phyloP scores from a whole-genome alignment of 2,329 filamentous ascomycete species.

The Penicillium sp. region DNA sequence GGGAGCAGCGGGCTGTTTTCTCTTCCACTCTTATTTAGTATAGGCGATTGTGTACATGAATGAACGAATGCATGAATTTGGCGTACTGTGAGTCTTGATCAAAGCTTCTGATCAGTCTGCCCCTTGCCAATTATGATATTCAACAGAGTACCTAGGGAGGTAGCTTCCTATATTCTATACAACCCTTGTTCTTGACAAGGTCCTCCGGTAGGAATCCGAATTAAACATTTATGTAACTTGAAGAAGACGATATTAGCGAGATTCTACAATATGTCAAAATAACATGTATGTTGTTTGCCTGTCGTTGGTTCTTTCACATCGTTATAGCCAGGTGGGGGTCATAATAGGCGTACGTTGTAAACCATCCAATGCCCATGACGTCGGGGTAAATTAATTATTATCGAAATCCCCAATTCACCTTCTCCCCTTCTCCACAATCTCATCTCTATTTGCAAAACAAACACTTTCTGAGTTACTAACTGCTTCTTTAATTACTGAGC shows the following conservation, averaged over 20 bases:
- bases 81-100: neutral
- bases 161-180: too few relatives aligned
- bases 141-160: neutral
- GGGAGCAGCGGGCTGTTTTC: slow-evolving; percentile 15
- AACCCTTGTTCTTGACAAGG: too few relatives aligned
- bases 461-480: neutral
- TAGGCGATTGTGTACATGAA: slow-evolving; percentile 19
- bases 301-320: too few relatives aligned
- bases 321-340: neutral
- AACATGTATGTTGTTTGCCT: too few relatives aligned
- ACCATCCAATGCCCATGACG: neutral
- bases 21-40: neutral
- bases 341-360: neutral
- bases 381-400: slow-evolving; percentile 3
- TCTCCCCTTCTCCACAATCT: neutral
- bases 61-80: slow-evolving; percentile 12
- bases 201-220: too few relatives aligned
- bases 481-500: neutral
- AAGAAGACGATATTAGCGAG: too few relatives aligned
- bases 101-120: neutral
- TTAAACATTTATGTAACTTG: too few relatives aligned
- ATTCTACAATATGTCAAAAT: too few relatives aligned
- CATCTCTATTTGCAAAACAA: neutral
- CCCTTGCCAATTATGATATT: neutral
- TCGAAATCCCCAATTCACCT: neutral